A percentile compares a stretch with the other conserved stretches of the same genome.
Evolutionary conservation across 2,329 filamentous ascomycete species (phyloP).

Genomic region (Aquanectria penicillioides): DNA sequence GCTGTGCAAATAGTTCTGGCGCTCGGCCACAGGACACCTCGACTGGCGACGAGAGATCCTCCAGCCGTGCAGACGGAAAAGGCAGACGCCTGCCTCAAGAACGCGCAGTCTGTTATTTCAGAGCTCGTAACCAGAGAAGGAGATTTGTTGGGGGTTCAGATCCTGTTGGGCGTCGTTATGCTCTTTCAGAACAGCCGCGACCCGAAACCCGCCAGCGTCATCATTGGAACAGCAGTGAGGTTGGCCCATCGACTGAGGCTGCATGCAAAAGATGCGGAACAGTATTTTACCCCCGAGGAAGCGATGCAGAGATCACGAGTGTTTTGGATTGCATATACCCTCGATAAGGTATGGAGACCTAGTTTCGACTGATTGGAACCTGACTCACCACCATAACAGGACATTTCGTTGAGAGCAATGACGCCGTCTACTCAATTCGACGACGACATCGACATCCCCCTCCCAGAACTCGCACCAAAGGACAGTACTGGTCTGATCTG

Average conservation of each 20-base stretch:
- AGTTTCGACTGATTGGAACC: accelerated
- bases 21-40: constrained; percentile 45
- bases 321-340: constrained; percentile 54
- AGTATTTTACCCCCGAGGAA: constrained; percentile 41
- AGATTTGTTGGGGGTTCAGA: constrained; percentile 51
- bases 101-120: constrained; percentile 50
- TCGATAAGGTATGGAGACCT: constrained; percentile 49
- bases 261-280: constrained; percentile 42
- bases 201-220: constrained; percentile 48
- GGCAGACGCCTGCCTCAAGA: constrained; percentile 47
- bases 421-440: constrained; percentile 53
- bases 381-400: constrained; percentile 22
- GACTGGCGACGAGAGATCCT: constrained; percentile 28
- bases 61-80: constrained; percentile 32
- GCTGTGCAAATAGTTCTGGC: constrained; percentile 53
- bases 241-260: constrained; percentile 50
- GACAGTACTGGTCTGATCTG: constrained; percentile 49
- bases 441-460: constrained; percentile 52
- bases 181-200: constrained; percentile 51
- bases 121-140: constrained; percentile 51
- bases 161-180: constrained; percentile 50
- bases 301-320: constrained; percentile 48
- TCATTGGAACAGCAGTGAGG: constrained; percentile 52
- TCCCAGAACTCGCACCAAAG: constrained; percentile 42
- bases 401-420: constrained; percentile 48